A percentile compares a stretch with the other conserved stretches of the same genome.
phyloP scores from a whole-genome alignment of 1,284 basidiomycete genomes.

The Kalmanozyma brasiliensis region DNA sequence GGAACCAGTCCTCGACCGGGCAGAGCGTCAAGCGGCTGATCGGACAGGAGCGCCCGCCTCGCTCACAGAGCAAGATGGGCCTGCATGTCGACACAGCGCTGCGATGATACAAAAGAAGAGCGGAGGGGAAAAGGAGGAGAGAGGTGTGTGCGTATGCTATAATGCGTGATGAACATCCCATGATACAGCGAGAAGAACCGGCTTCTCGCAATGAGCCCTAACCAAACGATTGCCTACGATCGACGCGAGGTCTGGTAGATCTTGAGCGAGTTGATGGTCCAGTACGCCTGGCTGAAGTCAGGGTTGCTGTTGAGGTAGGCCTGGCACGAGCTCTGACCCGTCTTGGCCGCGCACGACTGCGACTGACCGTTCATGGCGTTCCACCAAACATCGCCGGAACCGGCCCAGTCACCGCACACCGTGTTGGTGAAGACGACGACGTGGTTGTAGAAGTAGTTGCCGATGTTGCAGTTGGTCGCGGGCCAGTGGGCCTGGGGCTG shows the following conservation, averaged over 20 bases:
- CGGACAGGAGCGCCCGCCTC: too few relatives aligned
- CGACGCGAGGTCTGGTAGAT: conserved; percentile 50
- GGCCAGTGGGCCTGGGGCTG: conserved; percentile 73
- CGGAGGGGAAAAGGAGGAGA: too few relatives aligned
- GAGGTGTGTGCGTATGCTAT: too few relatives aligned
- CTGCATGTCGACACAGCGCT: too few relatives aligned
- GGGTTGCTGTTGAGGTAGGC: conserved; percentile 42
- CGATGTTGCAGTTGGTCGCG: conserved; percentile 69
- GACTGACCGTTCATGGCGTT: conserved; percentile 49
- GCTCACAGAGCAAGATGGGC: too few relatives aligned
- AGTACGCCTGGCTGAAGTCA: conserved; percentile 47
- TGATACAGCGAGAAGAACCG: too few relatives aligned
- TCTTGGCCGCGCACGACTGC: conserved; percentile 43
- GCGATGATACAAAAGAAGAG: too few relatives aligned
- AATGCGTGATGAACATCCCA: too few relatives aligned
- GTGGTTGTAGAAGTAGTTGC: conserved; percentile 69
- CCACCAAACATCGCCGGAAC: conserved; percentile 39
- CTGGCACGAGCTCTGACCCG: conserved; percentile 29
- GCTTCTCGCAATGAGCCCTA: too few relatives aligned
- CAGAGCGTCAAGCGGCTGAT: too few relatives aligned
- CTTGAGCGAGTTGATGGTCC: conserved; percentile 56
- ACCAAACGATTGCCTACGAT: conserved; percentile 11
- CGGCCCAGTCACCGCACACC: conserved; percentile 53
- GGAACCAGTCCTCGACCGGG: too few relatives aligned
- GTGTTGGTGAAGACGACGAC: conserved; percentile 55